Base-by-base conservation (phyloP, 768 basidiomycete species). In the Kondoa subrosea region DNA sequence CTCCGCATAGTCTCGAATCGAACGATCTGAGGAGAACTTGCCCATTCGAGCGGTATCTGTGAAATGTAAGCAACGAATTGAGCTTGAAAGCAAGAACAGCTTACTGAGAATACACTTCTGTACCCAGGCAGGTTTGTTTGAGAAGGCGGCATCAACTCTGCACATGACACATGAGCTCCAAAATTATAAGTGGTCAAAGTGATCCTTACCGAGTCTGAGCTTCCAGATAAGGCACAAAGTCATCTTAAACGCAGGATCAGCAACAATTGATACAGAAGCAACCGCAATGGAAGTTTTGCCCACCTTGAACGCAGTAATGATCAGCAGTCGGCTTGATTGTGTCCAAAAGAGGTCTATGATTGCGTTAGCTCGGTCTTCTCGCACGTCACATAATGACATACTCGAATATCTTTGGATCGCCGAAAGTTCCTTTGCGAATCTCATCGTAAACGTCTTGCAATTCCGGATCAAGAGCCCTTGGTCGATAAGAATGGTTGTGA, bases 11-110 rank as follows among this genome's bases (percentile, higher is more conserved):
- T 50, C 12, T 8, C 8, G 40, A 50, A 50, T 50, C 12, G 12
- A 88, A 65, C 92, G 83, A 76, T 97, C 93, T 34, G 88, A 89
- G 77, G 89, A 91, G 81, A 96, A 96, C 75, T 91, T 92, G 77
- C 91, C 91, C 91, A 95, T 96, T 84, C 86, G 72, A 64, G 74
- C 72, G 12, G 74, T 70, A 15, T 74, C n/a, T n/a, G n/a, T n/a
- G n/a, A n/a, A n/a, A n/a, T n/a, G n/a, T n/a, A n/a, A n/a, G n/a
- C n/a, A n/a, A n/a, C n/a, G n/a, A n/a, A n/a, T n/a, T n/a, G n/a
- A n/a, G n/a, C n/a, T n/a, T n/a, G n/a, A n/a, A n/a, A n/a, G n/a
- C n/a, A n/a, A n/a, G n/a, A n/a, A n/a, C n/a, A n/a, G n/a, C n/a
- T n/a, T n/a, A n/a, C n/a, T 77, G 69, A 75, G 65, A 69, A 76